phyloP scores from a whole-genome alignment of 352 stramenopile species.

The Hyaloperonospora arabidopsidis region DNA sequence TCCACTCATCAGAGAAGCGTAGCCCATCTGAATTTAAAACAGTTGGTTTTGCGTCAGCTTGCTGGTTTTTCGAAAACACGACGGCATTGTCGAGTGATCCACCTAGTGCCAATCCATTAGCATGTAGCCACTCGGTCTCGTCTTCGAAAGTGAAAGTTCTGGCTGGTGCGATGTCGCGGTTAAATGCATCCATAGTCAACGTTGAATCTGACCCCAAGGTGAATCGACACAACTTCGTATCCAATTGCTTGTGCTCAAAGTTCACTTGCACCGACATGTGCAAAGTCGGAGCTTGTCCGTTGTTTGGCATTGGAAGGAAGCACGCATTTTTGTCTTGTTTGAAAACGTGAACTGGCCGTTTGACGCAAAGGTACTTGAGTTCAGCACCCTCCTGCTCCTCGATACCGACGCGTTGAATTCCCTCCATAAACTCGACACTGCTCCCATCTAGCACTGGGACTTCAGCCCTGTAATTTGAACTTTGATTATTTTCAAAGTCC shows the following conservation, averaged over 20 bases:
- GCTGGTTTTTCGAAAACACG: constrained; percentile 33
- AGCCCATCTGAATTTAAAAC: constrained; percentile 39
- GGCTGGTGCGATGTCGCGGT: constrained; percentile 34
- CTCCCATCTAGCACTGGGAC: constrained; percentile 65
- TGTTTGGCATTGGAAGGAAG: constrained; percentile 41
- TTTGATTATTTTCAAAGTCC: constrained; percentile 18
- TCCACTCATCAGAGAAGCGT: neutral
- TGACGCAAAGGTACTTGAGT: constrained; percentile 33
- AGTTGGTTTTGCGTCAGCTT: neutral
- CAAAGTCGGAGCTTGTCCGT: constrained; percentile 29
- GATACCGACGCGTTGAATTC: constrained; percentile 32
- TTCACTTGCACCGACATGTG: constrained; percentile 61
- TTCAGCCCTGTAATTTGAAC: constrained; percentile 23
- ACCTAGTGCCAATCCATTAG: constrained; percentile 41
- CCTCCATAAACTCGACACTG: constrained; percentile 37
- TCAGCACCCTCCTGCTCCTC: constrained; percentile 15
- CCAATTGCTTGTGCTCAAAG: constrained; percentile 52
- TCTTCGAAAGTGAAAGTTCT: constrained; percentile 73
- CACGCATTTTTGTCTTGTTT: constrained; percentile 59
- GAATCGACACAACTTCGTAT: constrained; percentile 37
- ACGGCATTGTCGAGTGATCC: constrained; percentile 61
- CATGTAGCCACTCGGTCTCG: constrained; percentile 53
- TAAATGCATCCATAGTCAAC: constrained; percentile 25
- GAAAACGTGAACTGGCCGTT: constrained; percentile 48
- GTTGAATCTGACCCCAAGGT: constrained; percentile 28